phyloP scores from a whole-genome alignment of 2,329 filamentous ascomycete species.

The Eurotiales sp. region DNA sequence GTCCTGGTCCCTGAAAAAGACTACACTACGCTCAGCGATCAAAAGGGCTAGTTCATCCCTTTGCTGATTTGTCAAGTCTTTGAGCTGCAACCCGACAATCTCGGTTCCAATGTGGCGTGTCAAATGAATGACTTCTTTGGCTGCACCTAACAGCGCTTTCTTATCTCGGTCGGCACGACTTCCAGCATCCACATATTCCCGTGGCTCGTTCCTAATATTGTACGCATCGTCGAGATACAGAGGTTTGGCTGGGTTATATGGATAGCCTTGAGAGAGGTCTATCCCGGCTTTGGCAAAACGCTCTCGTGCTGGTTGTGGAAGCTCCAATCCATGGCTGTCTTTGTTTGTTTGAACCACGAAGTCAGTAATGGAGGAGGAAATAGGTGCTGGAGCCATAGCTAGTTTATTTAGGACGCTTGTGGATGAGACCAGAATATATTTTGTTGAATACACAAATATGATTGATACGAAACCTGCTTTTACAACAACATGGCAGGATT shows the following conservation, averaged over 20 bases:
- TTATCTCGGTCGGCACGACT: conserved; percentile 63
- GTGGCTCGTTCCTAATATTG: conserved; percentile 58
- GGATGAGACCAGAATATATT: no score
- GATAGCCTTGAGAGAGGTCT: conserved; percentile 67
- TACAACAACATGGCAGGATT: no score
- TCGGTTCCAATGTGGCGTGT: conserved; percentile 62
- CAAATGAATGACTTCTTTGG: conserved; percentile 60
- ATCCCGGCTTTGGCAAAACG: conserved; percentile 66
- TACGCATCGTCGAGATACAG: conserved; percentile 67
- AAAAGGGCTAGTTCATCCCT: conserved; percentile 60
- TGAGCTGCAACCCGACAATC: conserved; percentile 61
- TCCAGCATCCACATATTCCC: conserved; percentile 57
- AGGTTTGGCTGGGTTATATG: conserved; percentile 64
- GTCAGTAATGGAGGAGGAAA: conserved; percentile 61
- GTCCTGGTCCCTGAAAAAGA: conserved; percentile 64
- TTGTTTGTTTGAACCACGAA: conserved; percentile 54
- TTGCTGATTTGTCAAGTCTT: conserved; percentile 57
- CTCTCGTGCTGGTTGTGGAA: conserved; percentile 56
- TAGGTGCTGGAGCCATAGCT: conserved; percentile 56
- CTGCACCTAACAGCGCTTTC: conserved; percentile 57
- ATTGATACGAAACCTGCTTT: no score
- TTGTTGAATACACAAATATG: no score
- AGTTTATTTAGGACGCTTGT: no score
- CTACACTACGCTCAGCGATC: conserved; percentile 61
- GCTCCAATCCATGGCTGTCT: conserved; percentile 55